Percentiles rank a stretch among this genome's conserved stretches.
Conservation (phyloP, 805 yeast genomes). For the Isabelozyma heimii region DNA sequence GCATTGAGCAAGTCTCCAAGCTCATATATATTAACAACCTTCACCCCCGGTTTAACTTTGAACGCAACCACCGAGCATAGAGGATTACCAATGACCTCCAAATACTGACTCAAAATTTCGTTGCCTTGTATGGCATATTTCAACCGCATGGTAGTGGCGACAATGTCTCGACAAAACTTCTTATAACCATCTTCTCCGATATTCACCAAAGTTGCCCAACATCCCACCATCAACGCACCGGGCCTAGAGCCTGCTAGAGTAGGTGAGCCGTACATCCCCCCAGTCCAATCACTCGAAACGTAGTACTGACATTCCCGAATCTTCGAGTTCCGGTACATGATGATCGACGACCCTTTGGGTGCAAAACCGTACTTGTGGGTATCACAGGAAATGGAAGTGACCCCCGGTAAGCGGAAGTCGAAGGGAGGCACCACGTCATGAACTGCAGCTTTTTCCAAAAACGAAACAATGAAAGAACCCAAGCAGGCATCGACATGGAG, state of each 20-base stretch:
- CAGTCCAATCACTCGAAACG: slow-evolving; percentile 81
- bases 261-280: slow-evolving; percentile 95
- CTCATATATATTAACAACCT: slow-evolving; percentile 64
- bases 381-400: slow-evolving; percentile 98
- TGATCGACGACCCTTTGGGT: slow-evolving; percentile 91
- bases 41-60: slow-evolving; percentile 38
- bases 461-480: slow-evolving; percentile 88
- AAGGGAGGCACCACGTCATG: slow-evolving; percentile 50
- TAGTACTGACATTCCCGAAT: slow-evolving; percentile 83
- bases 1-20: slow-evolving; percentile 67
- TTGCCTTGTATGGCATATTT: slow-evolving; percentile 44
- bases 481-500: slow-evolving; percentile 94
- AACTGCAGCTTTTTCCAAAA: slow-evolving; percentile 55
- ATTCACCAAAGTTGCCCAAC: slow-evolving; percentile 90
- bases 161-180: slow-evolving; percentile 63
- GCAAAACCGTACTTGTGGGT: slow-evolving; percentile 99
- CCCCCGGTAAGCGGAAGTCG: slow-evolving; percentile 83
- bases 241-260: slow-evolving; percentile 97
- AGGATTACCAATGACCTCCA: slow-evolving; percentile 84
- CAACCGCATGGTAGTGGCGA: slow-evolving; percentile 59
- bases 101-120: slow-evolving; percentile 46
- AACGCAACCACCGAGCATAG: slow-evolving; percentile 79
- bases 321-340: slow-evolving; percentile 75
- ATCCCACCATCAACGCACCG: slow-evolving; percentile 95
- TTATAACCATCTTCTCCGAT: slow-evolving; percentile 85